phyloP scores from a whole-genome alignment of 441 rosid species.

The Macaranga tanarius region DNA sequence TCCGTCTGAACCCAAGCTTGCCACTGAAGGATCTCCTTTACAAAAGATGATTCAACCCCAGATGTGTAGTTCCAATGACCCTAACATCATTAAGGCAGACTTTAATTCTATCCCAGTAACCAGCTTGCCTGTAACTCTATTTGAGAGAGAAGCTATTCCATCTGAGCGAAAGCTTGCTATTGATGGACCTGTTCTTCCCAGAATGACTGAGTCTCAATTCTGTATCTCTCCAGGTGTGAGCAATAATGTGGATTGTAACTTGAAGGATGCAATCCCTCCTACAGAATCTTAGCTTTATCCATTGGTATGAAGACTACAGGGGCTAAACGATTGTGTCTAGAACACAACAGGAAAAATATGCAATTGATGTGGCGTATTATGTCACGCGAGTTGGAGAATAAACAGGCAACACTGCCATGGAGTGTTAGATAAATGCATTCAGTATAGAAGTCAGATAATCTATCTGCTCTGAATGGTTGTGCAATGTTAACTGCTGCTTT shows the following conservation, averaged over 20 bases:
- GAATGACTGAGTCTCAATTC: constrained; percentile 22
- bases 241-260: constrained; percentile 23
- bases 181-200: constrained; percentile 24
- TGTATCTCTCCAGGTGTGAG: constrained; percentile 28
- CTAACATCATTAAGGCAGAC: constrained; percentile 14
- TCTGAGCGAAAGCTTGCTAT: constrained; percentile 20
- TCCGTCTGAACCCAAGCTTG: constrained; percentile 24
- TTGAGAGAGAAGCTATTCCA: constrained; percentile 20
- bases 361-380: background rate
- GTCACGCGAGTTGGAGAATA: constrained; percentile 14
- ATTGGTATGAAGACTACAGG: background rate
- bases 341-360: background rate
- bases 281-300: constrained; percentile 27
- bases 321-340: background rate
- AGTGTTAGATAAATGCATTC: background rate
- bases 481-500: background rate
- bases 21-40: constrained; percentile 27
- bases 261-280: constrained; percentile 24
- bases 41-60: constrained; percentile 27
- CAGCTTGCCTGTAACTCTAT: constrained; percentile 7
- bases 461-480: background rate
- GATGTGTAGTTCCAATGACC: constrained; percentile 12
- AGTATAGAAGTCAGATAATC: background rate
- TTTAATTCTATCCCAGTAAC: constrained; percentile 9
- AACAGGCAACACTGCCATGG: constrained; percentile 2